Base-by-base conservation (phyloP, 176 grass and related monocot species). In the Triticum monococcum region DNA sequence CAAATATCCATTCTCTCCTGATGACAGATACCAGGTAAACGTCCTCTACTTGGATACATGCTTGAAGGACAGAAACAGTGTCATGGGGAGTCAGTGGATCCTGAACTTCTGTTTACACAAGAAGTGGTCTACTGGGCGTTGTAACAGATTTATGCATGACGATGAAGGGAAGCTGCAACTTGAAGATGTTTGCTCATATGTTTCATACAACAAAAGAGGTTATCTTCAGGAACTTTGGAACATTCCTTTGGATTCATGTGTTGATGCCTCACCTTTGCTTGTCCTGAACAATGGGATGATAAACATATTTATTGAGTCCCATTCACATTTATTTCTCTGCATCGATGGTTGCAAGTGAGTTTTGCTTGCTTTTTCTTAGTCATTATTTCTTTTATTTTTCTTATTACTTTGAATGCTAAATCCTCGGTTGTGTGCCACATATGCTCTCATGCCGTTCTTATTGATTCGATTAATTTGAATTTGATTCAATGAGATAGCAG, bases 221-320 rank as follows among this genome's bases (percentile, higher is more conserved):
- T 66, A n/a, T 37, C 30, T 52, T 95, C 61, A 79, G 81, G 81
- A 93, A 83, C 81, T 94, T 75, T 98, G 96, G 96, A 95, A 86
- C 36, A 33, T 95, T 82, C 78, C 48, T 66, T 90, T 98, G 37
- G 83, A 86, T 81, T 95, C 91, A 89, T 98, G 96, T 89, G 96
- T 98, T 81, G 96, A 98, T 91, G 96, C 96, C 36, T 98, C 96
- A 88, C 93, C 96, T 84, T 90, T 98, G 83, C 81, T 95, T 84
- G 96, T 93, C 45, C 38, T 81, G 76, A 86, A 83, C 66, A 80
- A 93, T 92, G 93, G 90, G n/a, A 89, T 84, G 79, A 31, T 95
- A 35, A 75, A 82, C 83, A 85, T 98, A 84, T 91, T 95, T 84
- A 92, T 98, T 64, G 96, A 93, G 77, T 93, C 93, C 76, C 93